Conservation (phyloP, 495 filamentous ascomycete genomes). For the Amphirosellinia nigrospora region DNA sequence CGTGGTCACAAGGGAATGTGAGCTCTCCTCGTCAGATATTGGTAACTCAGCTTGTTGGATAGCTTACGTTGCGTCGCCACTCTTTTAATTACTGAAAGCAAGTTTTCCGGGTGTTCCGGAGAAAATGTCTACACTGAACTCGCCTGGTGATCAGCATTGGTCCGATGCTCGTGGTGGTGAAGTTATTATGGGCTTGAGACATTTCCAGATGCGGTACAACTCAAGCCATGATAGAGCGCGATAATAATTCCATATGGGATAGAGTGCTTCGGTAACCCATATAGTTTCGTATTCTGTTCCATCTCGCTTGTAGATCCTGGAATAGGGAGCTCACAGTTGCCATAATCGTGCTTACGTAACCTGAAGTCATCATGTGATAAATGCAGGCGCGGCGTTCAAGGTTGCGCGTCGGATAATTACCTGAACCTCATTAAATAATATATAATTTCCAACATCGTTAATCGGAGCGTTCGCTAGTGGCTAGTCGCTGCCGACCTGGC, state of each 20-base stretch:
- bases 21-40: too few relatives aligned
- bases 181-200: too few relatives aligned
- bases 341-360: not conserved
- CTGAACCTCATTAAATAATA: not conserved
- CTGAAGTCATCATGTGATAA: not conserved
- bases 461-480: not conserved
- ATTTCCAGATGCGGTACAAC: too few relatives aligned
- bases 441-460: not conserved
- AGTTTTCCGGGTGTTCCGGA: too few relatives aligned
- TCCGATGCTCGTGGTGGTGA: too few relatives aligned
- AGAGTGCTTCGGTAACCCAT: slow-evolving; percentile 4
- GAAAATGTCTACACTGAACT: too few relatives aligned
- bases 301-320: not conserved
- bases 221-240: too few relatives aligned
- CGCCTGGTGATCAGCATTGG: too few relatives aligned
- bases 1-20: too few relatives aligned
- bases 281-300: slow-evolving; percentile 6
- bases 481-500: not conserved
- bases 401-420: not conserved
- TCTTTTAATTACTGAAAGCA: too few relatives aligned
- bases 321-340: not conserved
- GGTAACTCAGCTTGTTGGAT: too few relatives aligned
- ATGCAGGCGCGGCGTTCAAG: not conserved
- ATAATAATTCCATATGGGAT: not conserved
- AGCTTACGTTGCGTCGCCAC: too few relatives aligned